Conservation (phyloP, 345 rosid genomes). For the Luvunga scandens region DNA sequence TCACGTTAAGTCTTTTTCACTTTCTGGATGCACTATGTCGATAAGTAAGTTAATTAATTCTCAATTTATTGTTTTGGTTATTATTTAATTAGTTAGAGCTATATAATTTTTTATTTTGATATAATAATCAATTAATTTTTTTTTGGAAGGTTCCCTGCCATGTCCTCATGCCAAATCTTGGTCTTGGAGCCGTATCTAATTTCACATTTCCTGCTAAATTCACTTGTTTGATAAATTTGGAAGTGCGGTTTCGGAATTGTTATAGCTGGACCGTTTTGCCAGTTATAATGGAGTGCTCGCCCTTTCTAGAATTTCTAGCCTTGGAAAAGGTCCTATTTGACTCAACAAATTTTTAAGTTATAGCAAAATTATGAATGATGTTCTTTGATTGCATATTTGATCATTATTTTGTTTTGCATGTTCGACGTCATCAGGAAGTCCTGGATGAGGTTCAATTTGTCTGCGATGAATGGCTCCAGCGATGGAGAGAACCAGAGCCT, state of each 20-base stretch:
- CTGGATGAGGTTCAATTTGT: background rate
- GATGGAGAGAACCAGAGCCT: background rate
- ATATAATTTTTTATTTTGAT: no score
- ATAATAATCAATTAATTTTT: no score
- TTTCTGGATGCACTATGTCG: background rate
- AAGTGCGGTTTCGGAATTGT: background rate
- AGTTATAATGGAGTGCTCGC: background rate
- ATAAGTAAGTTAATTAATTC: background rate
- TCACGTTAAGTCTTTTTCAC: background rate
- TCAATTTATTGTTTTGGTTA: background rate
- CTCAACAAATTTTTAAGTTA: background rate
- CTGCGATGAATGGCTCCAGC: background rate
- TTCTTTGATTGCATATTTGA: background rate
- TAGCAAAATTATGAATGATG: background rate
- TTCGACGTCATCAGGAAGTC: background rate
- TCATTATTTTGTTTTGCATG: background rate
- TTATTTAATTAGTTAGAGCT: background rate
- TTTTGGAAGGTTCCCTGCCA: background rate
- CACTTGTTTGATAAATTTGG: background rate
- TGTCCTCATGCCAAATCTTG: background rate
- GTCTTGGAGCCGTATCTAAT: background rate
- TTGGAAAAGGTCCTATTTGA: background rate
- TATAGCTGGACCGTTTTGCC: background rate
- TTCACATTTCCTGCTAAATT: background rate
- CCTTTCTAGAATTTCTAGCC: constrained; percentile 4